Evolutionary conservation across 2,329 filamentous ascomycete genomes (phyloP), one percentile per base, ranked within the genome.

Genomic region (Calycina herbarum): DNA sequence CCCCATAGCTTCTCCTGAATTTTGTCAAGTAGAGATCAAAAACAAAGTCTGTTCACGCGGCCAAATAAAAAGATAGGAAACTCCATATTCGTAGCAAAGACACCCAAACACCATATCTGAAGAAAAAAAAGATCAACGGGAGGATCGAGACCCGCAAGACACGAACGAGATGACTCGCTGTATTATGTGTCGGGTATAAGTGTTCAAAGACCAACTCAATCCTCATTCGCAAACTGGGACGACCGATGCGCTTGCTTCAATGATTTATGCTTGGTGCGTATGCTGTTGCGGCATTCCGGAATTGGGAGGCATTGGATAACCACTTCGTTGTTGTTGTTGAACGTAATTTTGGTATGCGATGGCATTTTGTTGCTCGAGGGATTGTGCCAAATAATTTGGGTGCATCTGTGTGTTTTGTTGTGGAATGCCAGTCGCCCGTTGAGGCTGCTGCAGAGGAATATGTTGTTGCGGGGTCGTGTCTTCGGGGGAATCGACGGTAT

Each of bases 401-500:
- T 86, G 86, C 86, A 91, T 89, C 68, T 86, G 85, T 54, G 81
- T 79, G 73, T 82, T 82, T 74, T 82, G 75, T 45, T 73, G 85
- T 57, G 89, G 87, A 79, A 93, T 91, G 72, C 87, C 88, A 13
- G 80, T 73, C 38, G 4, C 8, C 2, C 48, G 31, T 63, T 89
- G 86, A 68, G 84, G 81, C 72, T 80, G 79, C 66, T 83, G 82
- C 51, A 90, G 86, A 59, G 90, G 91, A 66, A 96, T 85, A 73
- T 93, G 91, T 74, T 86, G 86, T 74, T 86, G 86, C 74, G 91
- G 89, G 69, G 88, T 80, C 67, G 93, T 89, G 78, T 98, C 95
- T 79, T 98, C 95, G 63, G 94, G 94, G 1, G 94, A 96, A 71
- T 97, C 93, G 75, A 93, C 90, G 70, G 90, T 87, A 72, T 91